phyloP scores from a whole-genome alignment of 2,329 filamentous ascomycete species.

The Fusarium mundagurra region DNA sequence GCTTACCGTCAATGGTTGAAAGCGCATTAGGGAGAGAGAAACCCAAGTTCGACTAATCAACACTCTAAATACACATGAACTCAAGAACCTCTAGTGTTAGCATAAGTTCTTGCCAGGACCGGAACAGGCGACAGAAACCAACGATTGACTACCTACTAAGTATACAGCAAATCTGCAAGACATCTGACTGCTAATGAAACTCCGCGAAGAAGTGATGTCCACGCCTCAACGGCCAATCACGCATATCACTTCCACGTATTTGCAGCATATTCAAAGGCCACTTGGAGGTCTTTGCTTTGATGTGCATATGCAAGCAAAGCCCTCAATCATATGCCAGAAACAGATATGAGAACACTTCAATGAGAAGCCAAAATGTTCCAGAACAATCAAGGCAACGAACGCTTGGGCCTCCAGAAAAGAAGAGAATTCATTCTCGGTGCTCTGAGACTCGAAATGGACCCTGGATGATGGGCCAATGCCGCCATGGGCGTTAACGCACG shows the following conservation, averaged over 20 bases:
- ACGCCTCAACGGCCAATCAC: background rate
- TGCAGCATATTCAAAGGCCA: background rate
- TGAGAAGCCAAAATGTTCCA: slow-evolving; percentile 16
- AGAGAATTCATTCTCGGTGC: background rate
- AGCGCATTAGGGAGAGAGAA: background rate
- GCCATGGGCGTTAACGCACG: background rate
- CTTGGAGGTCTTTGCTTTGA: slow-evolving; percentile 15
- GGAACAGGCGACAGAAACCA: slow-evolving; percentile 21
- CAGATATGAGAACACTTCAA: background rate
- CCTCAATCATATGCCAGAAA: background rate
- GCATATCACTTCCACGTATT: background rate
- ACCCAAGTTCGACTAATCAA: background rate
- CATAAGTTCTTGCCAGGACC: background rate
- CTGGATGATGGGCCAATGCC: slow-evolving; percentile 2
- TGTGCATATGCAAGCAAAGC: slow-evolving; percentile 2
- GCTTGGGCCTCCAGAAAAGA: slow-evolving; percentile 6
- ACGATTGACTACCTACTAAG: background rate
- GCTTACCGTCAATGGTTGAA: background rate
- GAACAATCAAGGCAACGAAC: slow-evolving; percentile 13
- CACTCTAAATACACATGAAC: background rate
- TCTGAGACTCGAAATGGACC: slow-evolving; percentile 1
- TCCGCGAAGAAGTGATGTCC: background rate
- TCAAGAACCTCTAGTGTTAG: background rate
- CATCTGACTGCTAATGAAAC: background rate
- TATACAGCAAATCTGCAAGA: background rate